These are phyloP conservation scores for Arthromyces matolae DNA, from an alignment of 768 basidiomycete species.

Conservation along the genomic window DNA sequence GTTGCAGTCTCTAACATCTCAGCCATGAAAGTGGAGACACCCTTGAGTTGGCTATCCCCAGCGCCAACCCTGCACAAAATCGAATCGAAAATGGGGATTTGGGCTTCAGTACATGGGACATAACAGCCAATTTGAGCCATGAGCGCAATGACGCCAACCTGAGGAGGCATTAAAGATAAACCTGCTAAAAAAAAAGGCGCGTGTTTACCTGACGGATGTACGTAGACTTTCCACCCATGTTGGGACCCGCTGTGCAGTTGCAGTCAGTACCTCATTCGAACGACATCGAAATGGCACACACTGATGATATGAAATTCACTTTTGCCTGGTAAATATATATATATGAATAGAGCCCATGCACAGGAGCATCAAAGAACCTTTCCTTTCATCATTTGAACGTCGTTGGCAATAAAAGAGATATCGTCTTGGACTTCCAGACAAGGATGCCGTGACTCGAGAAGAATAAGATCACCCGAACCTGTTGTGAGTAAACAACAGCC, in stretches of 20 bases:
- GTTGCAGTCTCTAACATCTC: constrained; percentile 99
- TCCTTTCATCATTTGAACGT: constrained; percentile 93
- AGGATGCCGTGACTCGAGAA: constrained; percentile 90
- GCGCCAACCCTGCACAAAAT: constrained; percentile 95
- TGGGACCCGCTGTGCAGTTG: constrained; percentile 72
- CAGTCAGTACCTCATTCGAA: neutral
- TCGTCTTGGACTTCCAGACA: constrained; percentile 97
- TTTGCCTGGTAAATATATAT: constrained; percentile 43
- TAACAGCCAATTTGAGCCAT: constrained; percentile 97
- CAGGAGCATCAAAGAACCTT: constrained; percentile 11
- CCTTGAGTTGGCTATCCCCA: constrained; percentile 95
- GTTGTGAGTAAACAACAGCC: neutral
- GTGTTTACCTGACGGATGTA: constrained; percentile 80
- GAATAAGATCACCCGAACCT: constrained; percentile 78
- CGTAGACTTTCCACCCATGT: constrained; percentile 98
- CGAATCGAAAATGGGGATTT: constrained; percentile 91
- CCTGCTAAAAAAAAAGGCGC: neutral
- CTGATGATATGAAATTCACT: constrained; percentile 97
- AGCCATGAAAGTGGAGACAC: constrained; percentile 98
- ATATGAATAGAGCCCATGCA: neutral
- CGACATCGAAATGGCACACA: constrained; percentile 27
- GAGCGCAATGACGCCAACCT: constrained; percentile 90
- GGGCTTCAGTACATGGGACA: constrained; percentile 87
- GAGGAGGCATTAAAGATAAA: neutral
- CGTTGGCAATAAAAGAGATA: constrained; percentile 91